Base-by-base conservation (phyloP, 2,329 filamentous ascomycete species). In the Penicillium sp. region DNA sequence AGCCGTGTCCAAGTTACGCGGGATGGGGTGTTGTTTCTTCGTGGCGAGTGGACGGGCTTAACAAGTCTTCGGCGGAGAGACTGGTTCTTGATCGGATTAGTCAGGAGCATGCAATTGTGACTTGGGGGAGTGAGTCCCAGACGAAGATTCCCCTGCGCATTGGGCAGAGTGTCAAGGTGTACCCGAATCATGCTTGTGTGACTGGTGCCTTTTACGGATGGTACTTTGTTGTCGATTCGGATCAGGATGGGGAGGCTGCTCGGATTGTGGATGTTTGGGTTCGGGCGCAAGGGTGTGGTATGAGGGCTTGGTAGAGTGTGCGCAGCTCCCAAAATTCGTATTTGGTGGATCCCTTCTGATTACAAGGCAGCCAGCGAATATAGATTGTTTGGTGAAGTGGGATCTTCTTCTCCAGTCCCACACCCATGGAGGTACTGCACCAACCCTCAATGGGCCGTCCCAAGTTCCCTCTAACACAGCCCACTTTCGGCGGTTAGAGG, bases 181-280 rank as follows among this genome's bases (percentile, higher is more conserved):
- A 87, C 84, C 89, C 89, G 0, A 93, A 93, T 63, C 90, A 94
- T 74, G 84, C 89, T 34, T 94, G 90, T 68, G 87, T 93, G 61
- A 83, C 89, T 1, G 86, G 87, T 0, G 85, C 85, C 0, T 82
- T 83, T 27, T 89, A 86, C 73, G 84, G 81, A 1, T 90, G 84
- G 79, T 94, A 91, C 73, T 74, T 91, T 18, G 76, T 93, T 32
- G 84, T 92, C 2, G 89, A 93, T 70, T 84, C 83, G 27, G 76
- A 80, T 44, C 58, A 70, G 14, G 73, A 76, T 48, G 79, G 78
- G 0, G 75, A 77, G 19, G 79, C 83, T 61, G 79, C 86, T 55
- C 79, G 83, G 62, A 79, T 90, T 56, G 78, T 89, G n/a, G 90
- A 93, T 76, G 81, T 92, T 19, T 93, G 89, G 88, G 76, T 81